phyloP scores from a whole-genome alignment of 139 green algal genomes.

The Desmodesmus armatus region DNA sequence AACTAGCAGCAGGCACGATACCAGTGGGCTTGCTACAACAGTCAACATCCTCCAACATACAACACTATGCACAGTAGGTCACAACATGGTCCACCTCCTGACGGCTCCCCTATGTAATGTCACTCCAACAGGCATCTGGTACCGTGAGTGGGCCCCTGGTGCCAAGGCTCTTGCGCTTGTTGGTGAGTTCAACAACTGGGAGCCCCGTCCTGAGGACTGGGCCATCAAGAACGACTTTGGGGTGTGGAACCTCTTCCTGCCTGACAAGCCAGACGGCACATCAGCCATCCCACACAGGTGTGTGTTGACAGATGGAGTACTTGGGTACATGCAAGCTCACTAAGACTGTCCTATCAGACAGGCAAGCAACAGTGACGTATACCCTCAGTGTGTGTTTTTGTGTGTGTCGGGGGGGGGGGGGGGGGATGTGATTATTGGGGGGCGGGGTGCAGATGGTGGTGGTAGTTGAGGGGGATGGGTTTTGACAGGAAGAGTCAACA shows the following conservation, averaged over 20 bases:
- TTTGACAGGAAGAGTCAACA: not conserved
- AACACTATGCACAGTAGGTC: no score
- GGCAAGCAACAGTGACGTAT: no score
- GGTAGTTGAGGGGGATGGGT: not conserved
- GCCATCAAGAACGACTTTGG: slow-evolving; percentile 90
- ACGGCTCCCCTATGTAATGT: no score
- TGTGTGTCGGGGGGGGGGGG: no score
- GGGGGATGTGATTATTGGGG: not conserved
- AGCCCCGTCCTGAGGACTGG: slow-evolving; percentile 85
- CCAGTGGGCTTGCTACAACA: no score
- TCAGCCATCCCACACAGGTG: slow-evolving; percentile 83
- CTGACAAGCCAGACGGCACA: slow-evolving; percentile 80
- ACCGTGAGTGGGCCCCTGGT: slow-evolving; percentile 85
- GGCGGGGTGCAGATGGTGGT: not conserved
- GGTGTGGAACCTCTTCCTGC: slow-evolving; percentile 90
- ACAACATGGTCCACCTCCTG: no score
- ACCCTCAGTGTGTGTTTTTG: no score
- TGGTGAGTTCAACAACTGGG: slow-evolving; percentile 98
- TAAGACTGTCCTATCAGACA: no score
- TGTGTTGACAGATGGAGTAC: no score
- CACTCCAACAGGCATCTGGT: slow-evolving; percentile 30
- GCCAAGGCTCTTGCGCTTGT: slow-evolving; percentile 88
- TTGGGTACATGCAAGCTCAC: no score
- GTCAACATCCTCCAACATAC: no score
- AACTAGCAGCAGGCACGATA: no score